Evolutionary conservation across 2,329 filamentous ascomycete genomes (phyloP).

Genomic region (Colletotrichum echinochloae): DNA sequence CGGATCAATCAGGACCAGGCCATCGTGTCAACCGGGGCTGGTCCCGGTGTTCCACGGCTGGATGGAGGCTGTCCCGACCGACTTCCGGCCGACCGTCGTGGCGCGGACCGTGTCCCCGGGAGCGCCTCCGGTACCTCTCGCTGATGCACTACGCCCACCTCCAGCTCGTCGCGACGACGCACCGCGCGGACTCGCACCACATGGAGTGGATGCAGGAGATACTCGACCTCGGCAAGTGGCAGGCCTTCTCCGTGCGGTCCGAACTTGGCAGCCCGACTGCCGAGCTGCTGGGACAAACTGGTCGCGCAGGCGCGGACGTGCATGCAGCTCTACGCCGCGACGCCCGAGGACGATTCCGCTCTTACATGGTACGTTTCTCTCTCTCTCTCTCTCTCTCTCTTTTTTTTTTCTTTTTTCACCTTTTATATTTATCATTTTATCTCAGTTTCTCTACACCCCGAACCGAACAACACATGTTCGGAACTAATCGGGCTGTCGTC

Average conservation of each 20-base stretch:
- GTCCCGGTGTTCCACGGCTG: constrained; percentile 46
- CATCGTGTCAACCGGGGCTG: constrained; percentile 36
- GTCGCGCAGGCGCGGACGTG: constrained; percentile 23
- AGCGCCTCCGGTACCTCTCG: constrained; percentile 22
- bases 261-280: background rate
- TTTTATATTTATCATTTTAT: too few relatives aligned
- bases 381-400: too few relatives aligned
- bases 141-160: constrained; percentile 35
- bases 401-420: too few relatives aligned
- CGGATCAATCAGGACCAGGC: background rate
- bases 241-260: background rate
- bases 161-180: constrained; percentile 19
- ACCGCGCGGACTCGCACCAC: constrained; percentile 32
- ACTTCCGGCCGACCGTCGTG: constrained; percentile 23
- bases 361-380: constrained; percentile 39
- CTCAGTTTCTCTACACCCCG: too few relatives aligned
- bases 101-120: background rate
- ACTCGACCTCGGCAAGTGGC: constrained; percentile 9
- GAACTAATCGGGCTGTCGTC: background rate
- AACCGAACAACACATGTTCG: too few relatives aligned
- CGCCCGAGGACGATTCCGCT: constrained; percentile 22
- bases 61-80: constrained; percentile 15
- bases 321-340: constrained; percentile 33
- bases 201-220: constrained; percentile 27
- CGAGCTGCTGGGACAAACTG: constrained; percentile 31